Evolutionary conservation across 768 basidiomycete species (phyloP), one percentile per base, ranked within the genome.

Genomic region (Calocera cornea): DNA sequence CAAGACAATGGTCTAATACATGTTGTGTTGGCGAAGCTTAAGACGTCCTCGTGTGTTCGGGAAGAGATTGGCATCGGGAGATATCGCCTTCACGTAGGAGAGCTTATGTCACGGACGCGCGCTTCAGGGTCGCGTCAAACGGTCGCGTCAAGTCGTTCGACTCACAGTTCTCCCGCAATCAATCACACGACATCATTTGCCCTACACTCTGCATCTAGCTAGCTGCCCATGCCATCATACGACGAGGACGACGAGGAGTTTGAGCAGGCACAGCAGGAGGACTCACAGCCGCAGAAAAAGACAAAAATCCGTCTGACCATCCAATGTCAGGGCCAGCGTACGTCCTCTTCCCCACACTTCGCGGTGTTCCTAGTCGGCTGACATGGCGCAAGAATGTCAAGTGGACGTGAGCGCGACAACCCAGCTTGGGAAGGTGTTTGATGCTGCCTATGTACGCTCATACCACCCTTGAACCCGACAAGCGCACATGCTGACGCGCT

Each of bases 391-490:
- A 60, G 54, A 60, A 60, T 60, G 54, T 33, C 54, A 60, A 27
- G 54, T 60, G 2, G 54, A 27, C 54, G 54, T 60, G 31, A 60
- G 54, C 31, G 54, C 54, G 27, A 60, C 54, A 60, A 60, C 54
- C 54, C 54, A 29, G 31, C 31, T 60, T 33, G 54, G 54, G 31
- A 60, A 60, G 54, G 27, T 60, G 24, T 60, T 60, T 22, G 54
- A 60, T 27, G 54, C 54, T 2, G 54, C 54, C 27, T 60, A 60
- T 22, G 54, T 60, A 27, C 11, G 54, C 31, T 24, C 7, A 19
- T 29, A 27, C 31, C 54, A 29, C 31, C 31, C 7, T n/a, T 33
- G 14, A 27, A 60, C 11, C 24, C 44, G 54, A 11, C 19, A 5
- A 50, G 31, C 11, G 16, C 10, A 11, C 54, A 27, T 33, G 54